Evolutionary conservation across 2,329 filamentous ascomycete genomes (phyloP), one percentile per base, ranked within the genome.

Genomic region (Botrytis porri): DNA sequence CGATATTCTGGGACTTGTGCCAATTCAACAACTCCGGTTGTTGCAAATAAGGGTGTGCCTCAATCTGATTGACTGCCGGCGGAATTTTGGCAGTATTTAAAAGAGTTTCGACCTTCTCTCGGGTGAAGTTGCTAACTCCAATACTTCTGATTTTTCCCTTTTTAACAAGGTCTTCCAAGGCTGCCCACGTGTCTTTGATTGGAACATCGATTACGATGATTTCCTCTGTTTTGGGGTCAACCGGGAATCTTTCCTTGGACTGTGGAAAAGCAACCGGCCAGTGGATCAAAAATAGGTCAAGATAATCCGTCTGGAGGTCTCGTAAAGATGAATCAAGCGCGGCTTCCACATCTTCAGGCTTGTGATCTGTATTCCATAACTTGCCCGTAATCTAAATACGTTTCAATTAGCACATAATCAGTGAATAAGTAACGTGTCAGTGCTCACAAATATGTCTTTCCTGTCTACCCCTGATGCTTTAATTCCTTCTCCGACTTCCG

Each of bases 261-360:
- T 70, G 60, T 7, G 75, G 75, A 65, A 77, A 77, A 64, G 92
- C 89, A 64, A 94, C 84, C 8, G 93, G 92, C 93, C 93, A 96
- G 84, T 97, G 93, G 84, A 97, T 88, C 43, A 97, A 86, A 80
- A 89, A 94, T 73, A 97, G 84, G 81, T 97, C 94, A 10, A 97
- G 87, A 81, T 97, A 95, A 77, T 94, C 91, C 63, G 96, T 84
- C 2, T 93, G 92, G 45, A 97, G 84, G 74, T 87, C 86, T 83
- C 90, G 88, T 81, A 96, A 84, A 78, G 90, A 92, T 85, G 91
- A 89, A 77, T 93, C 88, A 48, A 96, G 86, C 45, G 87, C 89
- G 79, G 90, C 87, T 60, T 86, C 83, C 41, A 90, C 90, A 78
- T 91, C 84, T 82, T 92, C 90, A 9, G 89, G 89, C 10, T 90